phyloP scores from a whole-genome alignment of 306 rosid genomes.

The Clitoria ternatea region DNA sequence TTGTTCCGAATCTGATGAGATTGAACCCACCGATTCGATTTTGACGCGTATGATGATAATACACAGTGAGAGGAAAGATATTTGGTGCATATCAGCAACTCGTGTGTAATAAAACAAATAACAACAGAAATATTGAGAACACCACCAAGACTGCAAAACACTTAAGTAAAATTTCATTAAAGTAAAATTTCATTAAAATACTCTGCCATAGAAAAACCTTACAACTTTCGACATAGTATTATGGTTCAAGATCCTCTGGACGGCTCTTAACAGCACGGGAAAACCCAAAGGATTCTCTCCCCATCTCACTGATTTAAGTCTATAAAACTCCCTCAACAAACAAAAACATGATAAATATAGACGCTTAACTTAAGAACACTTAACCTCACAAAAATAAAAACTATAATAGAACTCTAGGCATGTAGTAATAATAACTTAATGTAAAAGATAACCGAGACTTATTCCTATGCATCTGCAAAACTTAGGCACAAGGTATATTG shows the following conservation, averaged over 20 bases:
- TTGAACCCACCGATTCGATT: no score
- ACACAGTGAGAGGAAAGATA: no score
- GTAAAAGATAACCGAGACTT: not conserved
- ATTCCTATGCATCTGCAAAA: slow-evolving; percentile 45
- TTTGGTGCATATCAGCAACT: not conserved
- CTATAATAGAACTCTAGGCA: not conserved
- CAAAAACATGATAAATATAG: slow-evolving; percentile 9
- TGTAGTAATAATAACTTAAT: not conserved
- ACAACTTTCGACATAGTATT: not conserved
- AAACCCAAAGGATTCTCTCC: slow-evolving; percentile 49
- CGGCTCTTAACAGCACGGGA: slow-evolving; percentile 64
- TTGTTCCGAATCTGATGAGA: no score
- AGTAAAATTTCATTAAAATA: not conserved
- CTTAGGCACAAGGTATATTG: slow-evolving; percentile 53
- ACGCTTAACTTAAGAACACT: slow-evolving; percentile 27
- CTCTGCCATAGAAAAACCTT: not conserved
- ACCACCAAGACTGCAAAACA: not conserved
- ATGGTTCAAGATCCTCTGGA: slow-evolving; percentile 37
- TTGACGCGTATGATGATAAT: no score
- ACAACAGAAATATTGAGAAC: not conserved
- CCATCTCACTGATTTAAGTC: slow-evolving; percentile 1
- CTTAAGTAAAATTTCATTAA: not conserved
- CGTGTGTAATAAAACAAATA: no score
- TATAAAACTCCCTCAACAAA: not conserved
- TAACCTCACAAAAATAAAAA: not conserved